These are phyloP conservation scores for Chrysanthemum seticuspe DNA, from an alignment of 129 eudicot species.

Conservation along the genomic window DNA sequence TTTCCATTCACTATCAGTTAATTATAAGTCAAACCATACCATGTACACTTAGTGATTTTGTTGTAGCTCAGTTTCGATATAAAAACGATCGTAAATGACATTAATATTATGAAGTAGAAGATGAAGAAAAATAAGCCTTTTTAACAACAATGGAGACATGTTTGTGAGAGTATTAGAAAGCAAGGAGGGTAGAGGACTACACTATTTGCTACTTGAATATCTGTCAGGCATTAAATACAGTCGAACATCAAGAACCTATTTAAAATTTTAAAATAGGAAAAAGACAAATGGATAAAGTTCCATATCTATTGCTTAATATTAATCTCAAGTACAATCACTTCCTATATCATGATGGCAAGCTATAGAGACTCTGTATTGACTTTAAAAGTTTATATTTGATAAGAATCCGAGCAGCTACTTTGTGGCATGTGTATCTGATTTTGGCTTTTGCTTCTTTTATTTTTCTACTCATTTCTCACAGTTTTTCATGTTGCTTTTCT, in stretches of 20 bases:
- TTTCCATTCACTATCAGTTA: constrained; percentile 14
- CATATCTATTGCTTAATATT: too few species aligned
- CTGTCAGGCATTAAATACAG: background rate
- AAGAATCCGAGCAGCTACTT: background rate
- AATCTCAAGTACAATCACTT: too few species aligned
- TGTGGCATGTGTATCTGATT: background rate
- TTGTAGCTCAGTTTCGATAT: background rate
- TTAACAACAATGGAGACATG: background rate
- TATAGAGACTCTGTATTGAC: background rate
- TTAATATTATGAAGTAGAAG: background rate
- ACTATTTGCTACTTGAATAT: background rate
- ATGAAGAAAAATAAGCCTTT: background rate
- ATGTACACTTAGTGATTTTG: background rate
- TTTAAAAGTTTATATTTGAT: background rate
- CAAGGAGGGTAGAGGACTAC: background rate
- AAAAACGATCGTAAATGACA: background rate
- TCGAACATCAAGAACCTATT: background rate
- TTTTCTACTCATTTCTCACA: background rate
- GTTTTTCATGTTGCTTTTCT: constrained; percentile 23
- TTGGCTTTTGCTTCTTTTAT: background rate
- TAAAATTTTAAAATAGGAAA: background rate
- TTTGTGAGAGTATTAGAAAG: background rate
- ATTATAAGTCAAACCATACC: background rate
- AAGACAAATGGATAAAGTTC: background rate
- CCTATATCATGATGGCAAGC: too few species aligned